Evolutionary conservation across 129 eudicot species (phyloP).

Genomic region (Artemisia annua): DNA sequence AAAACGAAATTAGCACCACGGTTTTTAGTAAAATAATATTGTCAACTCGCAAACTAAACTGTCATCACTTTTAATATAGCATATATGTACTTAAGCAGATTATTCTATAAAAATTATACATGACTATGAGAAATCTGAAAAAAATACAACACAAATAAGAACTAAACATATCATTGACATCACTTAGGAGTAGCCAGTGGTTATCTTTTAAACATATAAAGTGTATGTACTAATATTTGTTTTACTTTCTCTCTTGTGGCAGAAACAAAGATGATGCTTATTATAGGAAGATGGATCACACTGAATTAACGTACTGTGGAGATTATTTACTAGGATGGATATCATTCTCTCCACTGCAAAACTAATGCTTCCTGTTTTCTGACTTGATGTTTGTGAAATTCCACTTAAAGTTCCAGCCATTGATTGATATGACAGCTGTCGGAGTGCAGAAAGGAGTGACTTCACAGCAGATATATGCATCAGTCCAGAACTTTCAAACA

Average conservation of each 20-base stretch:
- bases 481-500: constrained; percentile 90
- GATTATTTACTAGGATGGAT: constrained; percentile 83
- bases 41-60: no score
- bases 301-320: constrained; percentile 67
- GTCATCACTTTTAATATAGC: no score
- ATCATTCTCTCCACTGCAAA: constrained; percentile 91
- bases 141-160: neutral
- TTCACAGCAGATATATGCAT: constrained; percentile 95
- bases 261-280: neutral
- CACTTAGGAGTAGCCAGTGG: neutral
- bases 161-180: neutral
- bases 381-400: constrained; percentile 65
- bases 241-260: neutral
- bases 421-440: constrained; percentile 84
- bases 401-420: constrained; percentile 65
- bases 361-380: constrained; percentile 87
- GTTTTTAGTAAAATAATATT: no score
- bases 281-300: neutral
- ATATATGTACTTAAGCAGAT: neutral
- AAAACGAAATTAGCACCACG: constrained; percentile 4
- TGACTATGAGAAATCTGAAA: neutral
- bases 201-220: neutral
- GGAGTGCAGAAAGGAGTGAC: constrained; percentile 91
- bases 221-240: neutral
- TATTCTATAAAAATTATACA: neutral